These are phyloP conservation scores for Leccinum subgranulosum DNA, from an alignment of 768 basidiomycete species.

Conservation along the genomic window DNA sequence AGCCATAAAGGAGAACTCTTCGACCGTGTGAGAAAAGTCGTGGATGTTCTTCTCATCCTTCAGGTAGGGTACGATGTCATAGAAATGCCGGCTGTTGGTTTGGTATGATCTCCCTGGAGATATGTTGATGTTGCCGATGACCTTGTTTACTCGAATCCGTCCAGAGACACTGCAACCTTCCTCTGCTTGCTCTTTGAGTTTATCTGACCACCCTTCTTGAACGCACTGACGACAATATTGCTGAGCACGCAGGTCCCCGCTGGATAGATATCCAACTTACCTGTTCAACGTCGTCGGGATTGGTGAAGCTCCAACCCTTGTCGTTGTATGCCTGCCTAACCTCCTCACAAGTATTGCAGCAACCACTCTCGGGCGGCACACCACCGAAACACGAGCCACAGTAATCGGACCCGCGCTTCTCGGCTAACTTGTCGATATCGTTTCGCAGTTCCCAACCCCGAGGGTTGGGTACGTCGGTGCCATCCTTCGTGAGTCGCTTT, in stretches of 20 bases:
- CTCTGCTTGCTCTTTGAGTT: constrained; percentile 83
- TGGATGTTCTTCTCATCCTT: constrained; percentile 84
- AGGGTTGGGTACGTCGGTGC: constrained; percentile 55
- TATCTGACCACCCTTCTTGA: constrained; percentile 92
- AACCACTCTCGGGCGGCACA: constrained; percentile 66
- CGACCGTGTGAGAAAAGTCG: constrained; percentile 88
- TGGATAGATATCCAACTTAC: constrained; percentile 39
- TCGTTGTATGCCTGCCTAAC: constrained; percentile 87
- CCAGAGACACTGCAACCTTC: constrained; percentile 96
- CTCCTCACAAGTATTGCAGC: constrained; percentile 96
- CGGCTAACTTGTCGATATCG: constrained; percentile 79
- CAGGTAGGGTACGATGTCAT: constrained; percentile 93
- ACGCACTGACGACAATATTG: constrained; percentile 58
- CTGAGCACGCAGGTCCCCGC: background rate
- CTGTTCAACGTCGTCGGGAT: constrained; percentile 91
- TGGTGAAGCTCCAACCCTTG: constrained; percentile 93
- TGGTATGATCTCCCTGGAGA: constrained; percentile 97
- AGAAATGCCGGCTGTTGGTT: constrained; percentile 68
- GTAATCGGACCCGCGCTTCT: constrained; percentile 58
- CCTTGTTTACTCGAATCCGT: constrained; percentile 93
- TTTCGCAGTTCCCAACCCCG: constrained; percentile 68
- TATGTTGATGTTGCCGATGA: constrained; percentile 92
- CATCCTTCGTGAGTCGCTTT: constrained; percentile 63
- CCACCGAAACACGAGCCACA: constrained; percentile 98
- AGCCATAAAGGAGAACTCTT: constrained; percentile 73